Evolutionary conservation across 495 filamentous ascomycete genomes (phyloP), one percentile per base, ranked within the genome.

Genomic region (Parachaetomium inaequale): DNA sequence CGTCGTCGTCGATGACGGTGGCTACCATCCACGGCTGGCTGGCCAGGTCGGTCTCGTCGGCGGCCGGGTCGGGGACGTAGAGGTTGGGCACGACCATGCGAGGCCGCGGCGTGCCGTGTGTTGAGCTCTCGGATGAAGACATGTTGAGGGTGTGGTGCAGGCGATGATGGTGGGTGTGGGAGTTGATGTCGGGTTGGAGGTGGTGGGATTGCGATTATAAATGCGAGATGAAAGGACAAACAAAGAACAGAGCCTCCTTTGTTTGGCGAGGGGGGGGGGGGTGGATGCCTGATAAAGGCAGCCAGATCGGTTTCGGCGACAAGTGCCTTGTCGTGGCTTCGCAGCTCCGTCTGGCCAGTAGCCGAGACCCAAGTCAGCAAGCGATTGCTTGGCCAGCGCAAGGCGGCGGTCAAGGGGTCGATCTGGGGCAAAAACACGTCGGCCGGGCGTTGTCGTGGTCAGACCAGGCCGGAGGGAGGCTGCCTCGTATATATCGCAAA

Each of bases 1-100:
- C 82, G 28, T 79, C 78, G 64, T 84, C 82, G 29, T 84, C 80
- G 67, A 84, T 84, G 51, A 76, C 75, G 47, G 78, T 82, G 7
- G 80, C 76, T 19, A 78, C 68, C 73, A 78, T 75, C 82, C 82
- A 84, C 15, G 76, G 59, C 14, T 73, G 65, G 49, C 49, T 69
- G 40, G 64, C 67, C 34, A 76, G 61, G 29, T 79, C 76, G 28
- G 70, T 49, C 59, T 79, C 75, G 52, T 65, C 62, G 31, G 66
- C 61, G 43, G 75, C 63, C 14, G 67, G 66, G 56, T 81, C 77
- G n/a, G 74, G 63, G 23, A 70, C 55, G 58, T 69, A 65, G 17
- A 75, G 58, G 58, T 66, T 65, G 25, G 63, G 65, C 42, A 71
- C 64, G 23, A 78, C 66, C 63, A 74, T 69, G 68, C 76, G 79